phyloP scores from a whole-genome alignment of 352 stramenopile genomes.

The Pythium volutum region DNA sequence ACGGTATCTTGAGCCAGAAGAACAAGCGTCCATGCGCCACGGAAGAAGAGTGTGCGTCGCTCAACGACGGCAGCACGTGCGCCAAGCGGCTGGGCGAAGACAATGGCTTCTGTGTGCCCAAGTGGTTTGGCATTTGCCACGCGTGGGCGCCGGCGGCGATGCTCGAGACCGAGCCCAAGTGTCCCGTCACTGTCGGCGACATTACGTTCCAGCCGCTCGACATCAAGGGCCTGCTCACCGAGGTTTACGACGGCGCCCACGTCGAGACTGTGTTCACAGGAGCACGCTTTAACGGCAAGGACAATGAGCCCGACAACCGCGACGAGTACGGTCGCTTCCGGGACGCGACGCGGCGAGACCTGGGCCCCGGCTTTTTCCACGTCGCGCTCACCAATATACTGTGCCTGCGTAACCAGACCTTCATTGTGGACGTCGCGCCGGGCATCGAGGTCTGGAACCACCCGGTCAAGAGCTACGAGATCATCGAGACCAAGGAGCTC shows the following conservation, averaged over 20 bases:
- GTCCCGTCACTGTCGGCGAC: conserved; percentile 15
- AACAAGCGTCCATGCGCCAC: not conserved
- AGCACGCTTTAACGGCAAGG: conserved; percentile 19
- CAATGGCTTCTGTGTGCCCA: conserved; percentile 18
- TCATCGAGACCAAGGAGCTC: conserved; percentile 3
- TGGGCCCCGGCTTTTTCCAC: conserved; percentile 43
- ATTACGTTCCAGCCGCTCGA: conserved; percentile 26
- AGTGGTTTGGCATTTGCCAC: conserved; percentile 27
- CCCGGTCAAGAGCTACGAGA: conserved; percentile 40
- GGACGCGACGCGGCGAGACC: conserved; percentile 33
- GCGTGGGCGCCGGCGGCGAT: conserved; percentile 26
- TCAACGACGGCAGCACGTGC: conserved; percentile 18
- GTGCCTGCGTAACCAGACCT: conserved; percentile 31
- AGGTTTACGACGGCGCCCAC: conserved; percentile 24
- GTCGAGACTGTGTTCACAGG: conserved; percentile 17
- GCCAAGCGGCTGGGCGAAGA: conserved; percentile 16
- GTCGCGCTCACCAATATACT: conserved; percentile 37
- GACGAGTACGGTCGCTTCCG: conserved; percentile 23
- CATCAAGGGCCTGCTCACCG: conserved; percentile 23
- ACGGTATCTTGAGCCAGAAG: conserved; percentile 10
- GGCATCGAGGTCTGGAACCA: conserved; percentile 60
- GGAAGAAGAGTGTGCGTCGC: conserved; percentile 5
- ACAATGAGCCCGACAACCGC: not conserved
- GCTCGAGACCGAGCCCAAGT: conserved; percentile 18
- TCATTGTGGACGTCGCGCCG: conserved; percentile 40